A percentile compares a stretch with the other conserved stretches of the same genome.
Conservation (phyloP, 495 filamentous ascomycete species). For the Penicillium roqueforti region DNA sequence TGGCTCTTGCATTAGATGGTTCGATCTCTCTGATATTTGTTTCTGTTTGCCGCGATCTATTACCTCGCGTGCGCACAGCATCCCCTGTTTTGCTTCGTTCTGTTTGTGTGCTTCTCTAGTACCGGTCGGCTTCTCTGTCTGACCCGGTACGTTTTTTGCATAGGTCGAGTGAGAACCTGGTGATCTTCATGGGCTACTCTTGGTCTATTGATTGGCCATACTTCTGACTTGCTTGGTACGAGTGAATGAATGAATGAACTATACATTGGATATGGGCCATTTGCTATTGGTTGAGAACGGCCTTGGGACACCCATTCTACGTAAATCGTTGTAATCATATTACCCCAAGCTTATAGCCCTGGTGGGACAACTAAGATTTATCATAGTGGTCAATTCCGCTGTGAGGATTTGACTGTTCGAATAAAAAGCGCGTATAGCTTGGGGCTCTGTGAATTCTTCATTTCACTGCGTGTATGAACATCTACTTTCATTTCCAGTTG, state of each 20-base stretch:
- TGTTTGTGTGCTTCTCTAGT: neutral
- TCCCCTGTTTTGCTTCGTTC: neutral
- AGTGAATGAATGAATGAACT: slow-evolving; percentile 44
- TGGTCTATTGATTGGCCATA: slow-evolving; percentile 6
- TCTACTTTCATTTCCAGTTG: neutral
- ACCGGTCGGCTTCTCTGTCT: neutral
- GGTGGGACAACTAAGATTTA: neutral
- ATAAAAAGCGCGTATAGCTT: neutral
- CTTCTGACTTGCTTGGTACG: slow-evolving; percentile 26
- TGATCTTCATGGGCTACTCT: slow-evolving; percentile 9
- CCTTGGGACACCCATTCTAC: neutral
- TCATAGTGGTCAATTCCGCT: neutral
- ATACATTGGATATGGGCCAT: slow-evolving; percentile 14
- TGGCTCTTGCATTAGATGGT: neutral
- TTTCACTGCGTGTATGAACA: neutral
- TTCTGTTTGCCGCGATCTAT: neutral
- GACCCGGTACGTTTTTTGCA: neutral
- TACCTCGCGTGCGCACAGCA: neutral
- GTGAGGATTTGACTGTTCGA: neutral
- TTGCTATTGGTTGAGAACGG: neutral
- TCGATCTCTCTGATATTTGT: neutral
- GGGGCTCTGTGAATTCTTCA: neutral
- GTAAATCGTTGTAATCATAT: neutral
- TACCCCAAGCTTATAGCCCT: neutral
- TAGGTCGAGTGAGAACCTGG: neutral